A percentile compares a stretch with the other conserved stretches of the same genome.
These are phyloP conservation scores for Crucibulum laeve DNA, from an alignment of 768 basidiomycete genomes.

Conservation along the genomic window DNA sequence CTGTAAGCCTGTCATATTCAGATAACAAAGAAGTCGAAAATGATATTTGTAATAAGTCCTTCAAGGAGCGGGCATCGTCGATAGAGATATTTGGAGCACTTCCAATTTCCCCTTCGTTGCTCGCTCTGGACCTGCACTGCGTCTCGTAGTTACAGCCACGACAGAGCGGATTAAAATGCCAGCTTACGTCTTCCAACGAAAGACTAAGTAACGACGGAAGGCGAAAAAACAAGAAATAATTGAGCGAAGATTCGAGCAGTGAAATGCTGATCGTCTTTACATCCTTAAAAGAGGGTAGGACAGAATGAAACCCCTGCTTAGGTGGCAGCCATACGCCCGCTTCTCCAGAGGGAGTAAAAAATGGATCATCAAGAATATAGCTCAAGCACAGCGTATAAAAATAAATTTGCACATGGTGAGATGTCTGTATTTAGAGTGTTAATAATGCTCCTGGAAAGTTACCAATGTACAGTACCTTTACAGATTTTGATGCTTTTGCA, in stretches of 20 bases:
- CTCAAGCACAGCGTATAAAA: slow-evolving; percentile 43
- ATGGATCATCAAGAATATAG: slow-evolving; percentile 27
- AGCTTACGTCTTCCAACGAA: slow-evolving; percentile 29
- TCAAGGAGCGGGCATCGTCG: slow-evolving; percentile 35
- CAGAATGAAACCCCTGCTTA: slow-evolving; percentile 24
- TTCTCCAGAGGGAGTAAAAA: slow-evolving; percentile 26
- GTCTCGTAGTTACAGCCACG: slow-evolving; percentile 35
- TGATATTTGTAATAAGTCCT: slow-evolving; percentile 31
- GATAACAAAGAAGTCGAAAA: slow-evolving; percentile 8
- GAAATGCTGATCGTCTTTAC: slow-evolving; percentile 35
- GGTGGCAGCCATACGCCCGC: slow-evolving; percentile 47
- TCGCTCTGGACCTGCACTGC: slow-evolving; percentile 28
- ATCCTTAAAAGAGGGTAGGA: slow-evolving; percentile 28
- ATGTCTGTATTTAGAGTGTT: slow-evolving; percentile 25
- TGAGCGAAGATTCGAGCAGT: slow-evolving; percentile 34
- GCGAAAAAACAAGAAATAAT: slow-evolving; percentile 37
- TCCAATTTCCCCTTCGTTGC: slow-evolving; percentile 34
- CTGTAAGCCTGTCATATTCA: slow-evolving; percentile 19
- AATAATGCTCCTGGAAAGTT: neutral
- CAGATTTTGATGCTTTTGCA: slow-evolving; percentile 41
- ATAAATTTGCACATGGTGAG: slow-evolving; percentile 49
- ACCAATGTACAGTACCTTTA: slow-evolving; percentile 32
- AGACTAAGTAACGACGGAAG: slow-evolving; percentile 34
- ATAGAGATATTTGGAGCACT: slow-evolving; percentile 45
- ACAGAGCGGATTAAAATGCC: slow-evolving; percentile 49